These are phyloP conservation scores for Phialemonium atrogriseum DNA, from an alignment of 2,329 filamentous ascomycete species.

Conservation along the genomic window DNA sequence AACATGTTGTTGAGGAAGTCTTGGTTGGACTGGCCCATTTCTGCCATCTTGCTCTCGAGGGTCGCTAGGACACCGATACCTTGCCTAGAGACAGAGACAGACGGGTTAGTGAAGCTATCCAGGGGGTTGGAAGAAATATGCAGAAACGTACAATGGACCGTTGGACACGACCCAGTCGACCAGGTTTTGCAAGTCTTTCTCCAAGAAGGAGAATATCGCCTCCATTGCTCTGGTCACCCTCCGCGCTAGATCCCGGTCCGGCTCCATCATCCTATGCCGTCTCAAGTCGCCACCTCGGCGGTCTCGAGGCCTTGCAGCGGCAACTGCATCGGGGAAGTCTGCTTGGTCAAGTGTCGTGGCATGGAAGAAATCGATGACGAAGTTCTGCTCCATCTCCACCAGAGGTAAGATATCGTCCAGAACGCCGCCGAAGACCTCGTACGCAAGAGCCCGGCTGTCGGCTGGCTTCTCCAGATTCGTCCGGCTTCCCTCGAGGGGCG, in stretches of 20 bases:
- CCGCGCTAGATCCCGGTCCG: conserved; percentile 78
- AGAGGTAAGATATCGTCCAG: conserved; percentile 76
- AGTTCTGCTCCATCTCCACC: conserved; percentile 92
- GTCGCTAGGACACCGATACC: conserved; percentile 78
- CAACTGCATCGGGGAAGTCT: conserved; percentile 78
- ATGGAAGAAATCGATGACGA: conserved; percentile 95
- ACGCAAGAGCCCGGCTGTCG: conserved; percentile 62
- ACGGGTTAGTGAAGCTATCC: not conserved
- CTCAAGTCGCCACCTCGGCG: conserved; percentile 66
- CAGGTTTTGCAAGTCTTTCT: conserved; percentile 67
- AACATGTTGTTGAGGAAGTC: conserved; percentile 75
- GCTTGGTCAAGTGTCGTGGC: conserved; percentile 72
- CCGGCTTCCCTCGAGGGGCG: conserved; percentile 54
- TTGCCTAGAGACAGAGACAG: conserved; percentile 66
- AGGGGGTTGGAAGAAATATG: not conserved
- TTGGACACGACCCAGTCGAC: conserved; percentile 75
- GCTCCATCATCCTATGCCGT: conserved; percentile 72
- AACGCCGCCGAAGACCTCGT: conserved; percentile 72
- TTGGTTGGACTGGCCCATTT: conserved; percentile 84
- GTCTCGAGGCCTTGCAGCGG: conserved; percentile 54
- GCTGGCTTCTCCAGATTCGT: conserved; percentile 43
- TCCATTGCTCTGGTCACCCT: conserved; percentile 84
- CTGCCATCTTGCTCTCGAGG: conserved; percentile 69
- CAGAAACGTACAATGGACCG: conserved; percentile 66
- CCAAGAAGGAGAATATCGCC: conserved; percentile 75